phyloP scores from a whole-genome alignment of 306 rosid species.

The Acmispon strigosus region DNA sequence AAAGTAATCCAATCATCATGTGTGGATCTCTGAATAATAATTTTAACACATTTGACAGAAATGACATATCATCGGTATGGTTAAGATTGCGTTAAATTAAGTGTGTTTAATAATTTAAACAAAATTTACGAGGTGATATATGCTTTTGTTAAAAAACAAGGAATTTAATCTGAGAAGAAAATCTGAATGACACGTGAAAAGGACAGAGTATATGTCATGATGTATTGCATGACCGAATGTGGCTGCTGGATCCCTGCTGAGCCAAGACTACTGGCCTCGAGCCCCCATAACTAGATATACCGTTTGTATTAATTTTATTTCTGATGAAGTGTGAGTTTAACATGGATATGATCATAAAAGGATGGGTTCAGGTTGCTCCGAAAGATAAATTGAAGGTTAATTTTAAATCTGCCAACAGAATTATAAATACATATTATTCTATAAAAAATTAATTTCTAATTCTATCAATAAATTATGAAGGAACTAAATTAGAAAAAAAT shows the following conservation, averaged over 20 bases:
- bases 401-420: no score
- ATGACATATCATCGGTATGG: conserved; percentile 33
- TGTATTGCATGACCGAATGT: conserved; percentile 6
- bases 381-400: no score
- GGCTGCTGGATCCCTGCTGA: neutral
- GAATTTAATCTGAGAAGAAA: neutral
- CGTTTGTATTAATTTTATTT: no score
- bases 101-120: neutral
- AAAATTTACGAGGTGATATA: conserved; percentile 4
- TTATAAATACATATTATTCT: no score
- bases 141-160: neutral
- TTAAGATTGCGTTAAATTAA: neutral
- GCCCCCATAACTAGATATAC: no score
- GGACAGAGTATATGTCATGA: conserved; percentile 5
- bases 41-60: conserved; percentile 7
- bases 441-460: no score
- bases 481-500: no score
- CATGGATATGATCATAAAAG: no score
- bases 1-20: conserved; percentile 26
- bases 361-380: no score
- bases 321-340: no score
- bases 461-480: no score
- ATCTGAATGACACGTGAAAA: conserved; percentile 24
- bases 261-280: no score
- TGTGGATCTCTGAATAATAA: conserved; percentile 20